Conservation (phyloP, 345 rosid genomes). For the Boechera divaricarpa region DNA sequence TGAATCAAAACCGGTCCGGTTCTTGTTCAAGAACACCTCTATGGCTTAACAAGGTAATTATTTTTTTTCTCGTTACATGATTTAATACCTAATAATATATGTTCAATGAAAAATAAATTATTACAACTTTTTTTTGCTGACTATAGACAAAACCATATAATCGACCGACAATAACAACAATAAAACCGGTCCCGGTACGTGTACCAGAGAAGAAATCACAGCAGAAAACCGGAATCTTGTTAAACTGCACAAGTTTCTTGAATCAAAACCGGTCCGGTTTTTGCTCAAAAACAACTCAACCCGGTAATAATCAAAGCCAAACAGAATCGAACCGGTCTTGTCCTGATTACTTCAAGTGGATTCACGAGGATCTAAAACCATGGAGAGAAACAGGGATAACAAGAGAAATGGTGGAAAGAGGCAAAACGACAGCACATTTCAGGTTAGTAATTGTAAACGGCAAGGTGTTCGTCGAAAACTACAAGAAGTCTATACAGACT, state of each 20-base stretch:
- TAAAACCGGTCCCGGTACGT: constrained; percentile 29
- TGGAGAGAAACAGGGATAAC: constrained; percentile 78
- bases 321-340: constrained; percentile 50
- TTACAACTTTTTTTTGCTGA: neutral
- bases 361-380: constrained; percentile 87
- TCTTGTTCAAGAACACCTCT: constrained; percentile 28
- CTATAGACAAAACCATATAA: constrained; percentile 20
- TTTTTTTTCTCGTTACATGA: neutral
- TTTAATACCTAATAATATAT: neutral
- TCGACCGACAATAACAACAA: constrained; percentile 32
- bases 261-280: constrained; percentile 38
- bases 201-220: constrained; percentile 11
- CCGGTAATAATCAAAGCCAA: neutral
- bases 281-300: constrained; percentile 11
- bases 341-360: constrained; percentile 93
- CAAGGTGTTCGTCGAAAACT: constrained; percentile 61
- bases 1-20: constrained; percentile 39
- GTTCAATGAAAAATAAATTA: neutral
- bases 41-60: constrained; percentile 24
- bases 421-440: constrained; percentile 60
- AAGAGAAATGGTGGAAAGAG: constrained; percentile 58
- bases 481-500: constrained; percentile 53
- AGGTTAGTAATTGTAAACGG: constrained; percentile 57
- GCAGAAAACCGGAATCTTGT: constrained; percentile 13
- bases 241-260: constrained; percentile 35